These are phyloP conservation scores for Pilatotrama ljubarskyi DNA, from an alignment of 768 basidiomycete genomes.

Conservation along the genomic window DNA sequence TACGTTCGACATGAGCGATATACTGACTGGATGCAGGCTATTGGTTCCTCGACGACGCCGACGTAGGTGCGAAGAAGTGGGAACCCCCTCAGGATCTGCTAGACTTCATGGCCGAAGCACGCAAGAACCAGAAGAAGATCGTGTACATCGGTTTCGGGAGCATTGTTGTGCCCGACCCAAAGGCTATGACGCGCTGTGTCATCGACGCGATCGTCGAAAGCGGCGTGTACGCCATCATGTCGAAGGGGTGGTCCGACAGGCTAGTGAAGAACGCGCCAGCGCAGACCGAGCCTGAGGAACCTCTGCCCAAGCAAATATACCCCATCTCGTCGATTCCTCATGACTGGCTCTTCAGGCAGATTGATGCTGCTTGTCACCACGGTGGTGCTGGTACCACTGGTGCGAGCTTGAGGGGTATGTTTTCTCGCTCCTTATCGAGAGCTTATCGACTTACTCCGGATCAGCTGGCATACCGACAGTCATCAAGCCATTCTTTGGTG, in stretches of 20 bases:
- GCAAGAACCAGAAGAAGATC: slow-evolving; percentile 75
- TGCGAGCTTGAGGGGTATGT: slow-evolving; percentile 84
- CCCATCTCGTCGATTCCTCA: slow-evolving; percentile 86
- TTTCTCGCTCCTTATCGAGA: not conserved
- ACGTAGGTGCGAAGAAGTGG: slow-evolving; percentile 90
- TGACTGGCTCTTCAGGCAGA: slow-evolving; percentile 92
- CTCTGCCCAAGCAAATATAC: slow-evolving; percentile 79
- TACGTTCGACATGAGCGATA: slow-evolving; percentile 11
- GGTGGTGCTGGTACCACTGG: slow-evolving; percentile 97
- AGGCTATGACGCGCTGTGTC: slow-evolving; percentile 87
- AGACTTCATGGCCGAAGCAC: slow-evolving; percentile 81
- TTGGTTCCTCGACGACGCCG: slow-evolving; percentile 95
- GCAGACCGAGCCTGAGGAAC: slow-evolving; percentile 61
- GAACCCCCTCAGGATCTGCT: slow-evolving; percentile 77
- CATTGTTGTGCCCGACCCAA: slow-evolving; percentile 95
- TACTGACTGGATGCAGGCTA: slow-evolving; percentile 57
- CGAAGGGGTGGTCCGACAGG: slow-evolving; percentile 98
- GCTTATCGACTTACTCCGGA: not conserved
- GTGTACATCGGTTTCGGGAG: slow-evolving; percentile 98
- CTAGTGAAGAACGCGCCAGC: slow-evolving; percentile 62
- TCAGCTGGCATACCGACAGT: slow-evolving; percentile 92
- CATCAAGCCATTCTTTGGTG: slow-evolving; percentile 96
- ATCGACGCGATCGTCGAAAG: slow-evolving; percentile 85
- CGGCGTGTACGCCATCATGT: slow-evolving; percentile 89
- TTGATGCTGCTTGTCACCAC: slow-evolving; percentile 98